Base-by-base conservation (phyloP, 176 grass and related monocot genomes). In the Dendrocalamus sinicus region DNA sequence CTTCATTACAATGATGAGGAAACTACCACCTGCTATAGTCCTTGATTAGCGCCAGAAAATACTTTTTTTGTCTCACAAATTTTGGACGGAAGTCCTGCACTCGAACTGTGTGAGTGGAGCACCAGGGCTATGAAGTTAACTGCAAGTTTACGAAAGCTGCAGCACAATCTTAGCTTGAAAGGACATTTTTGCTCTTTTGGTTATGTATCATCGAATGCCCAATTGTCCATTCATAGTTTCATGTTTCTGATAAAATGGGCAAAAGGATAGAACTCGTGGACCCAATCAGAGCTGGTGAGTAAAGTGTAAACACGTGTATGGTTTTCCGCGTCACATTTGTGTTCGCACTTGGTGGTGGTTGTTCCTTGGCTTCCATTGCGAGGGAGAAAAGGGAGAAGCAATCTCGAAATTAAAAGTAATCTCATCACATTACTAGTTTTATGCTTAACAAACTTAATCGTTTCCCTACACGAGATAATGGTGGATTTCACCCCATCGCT, bases 281-380 rank as follows among this genome's bases (percentile, higher is more conserved):
- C 26, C 78, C 2, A 22, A 50, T 24, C 63, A 9, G 41, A 81
- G 52, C 63, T 7, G 70, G 41, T 63, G 63, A 77, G 13, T 13
- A 57, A 51, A 82, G 63, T 71, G 13, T 13, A 57, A 26, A 82
- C 54, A 86, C 72, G 45, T 82, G 78, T 86, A 12, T 78, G 89
- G 73, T 90, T 90, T 73, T 78, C 66, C 65, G 65, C 73, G 0
- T 58, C 64, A 47, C 88, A 78, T 14, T 58, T 78, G 78, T 72
- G 20, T 39, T 55, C 46, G 40, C 73, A 78, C 79, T 30, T 46
- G 6, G n/a, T 3, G 44, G 44, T 45, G 1, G 44, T 43, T 23
- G 57, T 75, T 55, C 1, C 79, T 64, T 88, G 44, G 70, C 89
- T 84, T 91, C 32, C n/a, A 61, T 79, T 57, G 32, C 81, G 81